These are phyloP conservation scores for Cryptococcus jaspeensis DNA, from an alignment of 1,284 basidiomycete species.

Conservation along the genomic window DNA sequence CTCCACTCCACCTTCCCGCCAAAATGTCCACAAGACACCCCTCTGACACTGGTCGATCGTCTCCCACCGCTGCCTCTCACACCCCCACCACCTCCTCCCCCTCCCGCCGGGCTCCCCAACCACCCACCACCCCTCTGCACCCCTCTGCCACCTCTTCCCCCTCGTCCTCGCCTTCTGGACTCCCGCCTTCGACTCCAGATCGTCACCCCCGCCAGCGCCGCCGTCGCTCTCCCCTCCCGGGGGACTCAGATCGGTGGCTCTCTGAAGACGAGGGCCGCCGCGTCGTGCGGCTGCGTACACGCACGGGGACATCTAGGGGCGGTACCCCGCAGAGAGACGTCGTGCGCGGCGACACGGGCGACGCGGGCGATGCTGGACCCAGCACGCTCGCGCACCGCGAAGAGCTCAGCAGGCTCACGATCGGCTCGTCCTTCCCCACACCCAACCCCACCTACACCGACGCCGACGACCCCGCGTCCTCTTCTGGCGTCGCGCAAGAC, in stretches of 20 bases:
- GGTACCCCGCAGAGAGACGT: slow-evolving; percentile 6
- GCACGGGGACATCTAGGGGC: not conserved
- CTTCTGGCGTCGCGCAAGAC: too few species aligned
- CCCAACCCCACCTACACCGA: too few species aligned
- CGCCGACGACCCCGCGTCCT: too few species aligned
- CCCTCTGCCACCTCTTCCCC: not conserved
- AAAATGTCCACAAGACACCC: too few species aligned
- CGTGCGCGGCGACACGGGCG: too few species aligned
- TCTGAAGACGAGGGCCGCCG: slow-evolving; percentile 41
- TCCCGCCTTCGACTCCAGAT: not conserved
- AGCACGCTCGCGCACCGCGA: not conserved
- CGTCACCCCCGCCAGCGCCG: not conserved
- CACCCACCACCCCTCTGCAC: not conserved
- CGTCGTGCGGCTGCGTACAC: not conserved
- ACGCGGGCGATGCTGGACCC: slow-evolving; percentile 9
- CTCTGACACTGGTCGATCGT: too few species aligned
- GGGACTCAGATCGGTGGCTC: slow-evolving; percentile 36
- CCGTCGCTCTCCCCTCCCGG: not conserved
- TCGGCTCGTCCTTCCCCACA: slow-evolving; percentile 20
- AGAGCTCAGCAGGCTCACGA: not conserved
- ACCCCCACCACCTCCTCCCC: not conserved
- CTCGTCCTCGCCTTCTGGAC: not conserved
- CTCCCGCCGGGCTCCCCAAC: not conserved
- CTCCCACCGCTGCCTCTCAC: too few species aligned
- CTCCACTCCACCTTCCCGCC: too few species aligned